Conservation (phyloP, 805 yeast genomes). For the Saturnispora galanensis region DNA sequence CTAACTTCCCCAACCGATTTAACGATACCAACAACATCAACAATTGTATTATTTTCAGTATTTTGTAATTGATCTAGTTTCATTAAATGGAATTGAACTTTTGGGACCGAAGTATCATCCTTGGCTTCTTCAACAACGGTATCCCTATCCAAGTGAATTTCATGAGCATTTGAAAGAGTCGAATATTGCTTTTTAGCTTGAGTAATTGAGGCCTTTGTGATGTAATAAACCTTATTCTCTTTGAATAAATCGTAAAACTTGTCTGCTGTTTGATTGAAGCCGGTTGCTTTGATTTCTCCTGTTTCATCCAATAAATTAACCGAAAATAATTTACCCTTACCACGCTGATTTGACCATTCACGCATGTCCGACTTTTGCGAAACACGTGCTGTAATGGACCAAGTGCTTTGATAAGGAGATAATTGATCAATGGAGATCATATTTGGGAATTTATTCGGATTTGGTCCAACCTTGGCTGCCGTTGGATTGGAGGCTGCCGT, state of each 20-base stretch:
- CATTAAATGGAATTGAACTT: conserved; percentile 65
- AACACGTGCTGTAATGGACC: conserved; percentile 93
- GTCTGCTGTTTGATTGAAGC: conserved; percentile 81
- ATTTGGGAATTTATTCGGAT: conserved; percentile 23
- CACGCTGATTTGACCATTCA: conserved; percentile 78
- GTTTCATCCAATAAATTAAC: conserved; percentile 87
- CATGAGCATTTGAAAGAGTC: conserved; percentile 79
- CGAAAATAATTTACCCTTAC: conserved; percentile 84
- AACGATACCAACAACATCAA: conserved; percentile 84
- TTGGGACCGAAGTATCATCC: conserved; percentile 58
- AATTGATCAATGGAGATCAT: conserved; percentile 74
- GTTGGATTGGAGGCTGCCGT: neutral
- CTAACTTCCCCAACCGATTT: conserved; percentile 65
- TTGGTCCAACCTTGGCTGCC: conserved; percentile 6
- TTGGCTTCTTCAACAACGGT: conserved; percentile 61
- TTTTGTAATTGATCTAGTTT: conserved; percentile 57
- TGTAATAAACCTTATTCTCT: conserved; percentile 83
- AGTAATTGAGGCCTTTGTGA: conserved; percentile 71
- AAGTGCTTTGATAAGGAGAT: conserved; percentile 81
- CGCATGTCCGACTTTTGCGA: conserved; percentile 80
- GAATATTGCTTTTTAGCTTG: conserved; percentile 82
- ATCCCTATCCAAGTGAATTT: conserved; percentile 72
- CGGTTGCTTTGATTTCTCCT: conserved; percentile 93
- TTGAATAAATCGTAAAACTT: conserved; percentile 63
- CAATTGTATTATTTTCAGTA: conserved; percentile 54